Base-by-base conservation (phyloP, 164 flowering plant species). In the Dillenia suffruticosa region DNA sequence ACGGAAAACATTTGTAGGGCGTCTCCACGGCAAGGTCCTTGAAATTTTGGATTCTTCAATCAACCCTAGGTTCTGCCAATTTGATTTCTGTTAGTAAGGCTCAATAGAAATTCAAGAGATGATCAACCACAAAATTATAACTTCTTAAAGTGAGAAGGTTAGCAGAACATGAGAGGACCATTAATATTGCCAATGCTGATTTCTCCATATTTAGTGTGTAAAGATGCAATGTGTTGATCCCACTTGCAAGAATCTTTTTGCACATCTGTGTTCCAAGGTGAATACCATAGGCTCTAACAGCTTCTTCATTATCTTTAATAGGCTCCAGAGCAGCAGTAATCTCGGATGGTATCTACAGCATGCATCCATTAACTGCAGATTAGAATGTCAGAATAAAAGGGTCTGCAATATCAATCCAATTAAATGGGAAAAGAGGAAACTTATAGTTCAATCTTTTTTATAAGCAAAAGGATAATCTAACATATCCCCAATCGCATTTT, bases 261-360 rank as follows among this genome's bases (percentile, higher is more conserved):
- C 99, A 94, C 96, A 91, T 94, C 76, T 94, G 97, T 4, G 99
- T 91, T 75, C 92, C 99, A 71, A 86, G 86, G 77, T 95, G 96
- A 74, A 95, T 75, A 19, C 99, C 97, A 69, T 84, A 95, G 46
- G 87, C 77, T 72, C 51, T 89, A 32, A 95, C 97, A 62, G 99
- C 97, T 72, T 95, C 97, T 55, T 95, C 97, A 74, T 92, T 92
- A 70, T 95, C 97, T 79, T 92, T 95, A 54, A 95, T 88, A 53
- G 97, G 92, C 70, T 89, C 99, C 79, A 95, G 73, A 48, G 96
- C 94, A 71, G 86, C 88, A 10, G 53, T 84, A 56, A 95, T 59
- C 74, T 95, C 97, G 58, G 80, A 61, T 45, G 97, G 97, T 64
- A 94, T 79, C 97, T 90, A 49, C 59, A 73, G 55, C 3, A 56